Percentiles rank a stretch among this genome's conserved stretches.
Evolutionary conservation across 2,329 filamentous ascomycete genomes (phyloP).

Genomic region (Dothiorella sarmentorum): DNA sequence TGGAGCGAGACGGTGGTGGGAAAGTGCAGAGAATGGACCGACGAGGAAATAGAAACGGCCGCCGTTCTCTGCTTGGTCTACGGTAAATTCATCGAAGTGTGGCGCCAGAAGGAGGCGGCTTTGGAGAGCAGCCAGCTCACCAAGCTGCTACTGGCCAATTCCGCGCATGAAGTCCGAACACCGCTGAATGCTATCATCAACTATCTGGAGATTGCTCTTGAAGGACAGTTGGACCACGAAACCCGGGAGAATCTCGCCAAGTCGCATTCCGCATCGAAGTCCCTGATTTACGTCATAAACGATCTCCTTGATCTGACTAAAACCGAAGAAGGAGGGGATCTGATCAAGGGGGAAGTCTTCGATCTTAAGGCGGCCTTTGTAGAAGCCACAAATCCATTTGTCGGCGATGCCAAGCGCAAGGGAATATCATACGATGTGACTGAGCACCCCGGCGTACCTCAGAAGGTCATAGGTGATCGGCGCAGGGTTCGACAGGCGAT

Average conservation of each 20-base stretch:
- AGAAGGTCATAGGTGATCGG: conserved; percentile 72
- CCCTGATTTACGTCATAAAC: conserved; percentile 90
- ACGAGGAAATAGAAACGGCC: conserved; percentile 85
- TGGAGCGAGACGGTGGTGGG: conserved; percentile 81
- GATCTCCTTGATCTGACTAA: conserved; percentile 86
- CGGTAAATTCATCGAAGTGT: conserved; percentile 86
- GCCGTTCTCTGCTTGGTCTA: conserved; percentile 86
- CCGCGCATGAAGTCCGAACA: conserved; percentile 86
- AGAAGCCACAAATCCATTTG: conserved; percentile 75
- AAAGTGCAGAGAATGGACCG: conserved; percentile 82
- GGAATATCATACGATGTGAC: conserved; percentile 66
- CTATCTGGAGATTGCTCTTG: conserved; percentile 85
- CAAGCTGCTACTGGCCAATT: conserved; percentile 75
- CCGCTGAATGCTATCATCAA: conserved; percentile 93
- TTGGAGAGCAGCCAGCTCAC: conserved; percentile 80
- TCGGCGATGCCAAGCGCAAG: conserved; percentile 72
- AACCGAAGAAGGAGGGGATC: conserved; percentile 73
- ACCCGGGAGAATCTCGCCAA: conserved; percentile 79
- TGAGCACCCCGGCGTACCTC: conserved; percentile 66
- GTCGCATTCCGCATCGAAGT: conserved; percentile 89
- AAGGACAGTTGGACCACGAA: conserved; percentile 74
- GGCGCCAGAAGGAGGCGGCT: conserved; percentile 84
- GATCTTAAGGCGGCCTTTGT: conserved; percentile 66
- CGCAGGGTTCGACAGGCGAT: conserved; percentile 77
- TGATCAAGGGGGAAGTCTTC: conserved; percentile 79